Evolutionary conservation across 2,329 filamentous ascomycete genomes (phyloP).

Genomic region (Cercospora zeae-maydis): DNA sequence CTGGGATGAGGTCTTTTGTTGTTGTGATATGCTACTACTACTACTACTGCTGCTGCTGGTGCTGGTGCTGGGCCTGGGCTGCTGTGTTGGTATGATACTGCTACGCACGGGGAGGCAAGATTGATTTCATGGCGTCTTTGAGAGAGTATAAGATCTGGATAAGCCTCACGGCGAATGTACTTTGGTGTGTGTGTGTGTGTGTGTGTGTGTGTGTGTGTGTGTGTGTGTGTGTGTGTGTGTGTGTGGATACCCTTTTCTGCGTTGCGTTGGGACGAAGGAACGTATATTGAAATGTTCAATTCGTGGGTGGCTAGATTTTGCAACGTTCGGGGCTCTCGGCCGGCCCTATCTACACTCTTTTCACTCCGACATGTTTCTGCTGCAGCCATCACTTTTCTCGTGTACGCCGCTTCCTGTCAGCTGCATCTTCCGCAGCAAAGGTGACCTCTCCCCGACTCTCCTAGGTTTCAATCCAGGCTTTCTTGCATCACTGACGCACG

Average conservation of each 20-base stretch:
- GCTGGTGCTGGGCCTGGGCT: too few relatives aligned
- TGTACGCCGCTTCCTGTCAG: background rate
- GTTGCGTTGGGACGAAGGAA: background rate
- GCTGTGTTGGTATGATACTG: background rate
- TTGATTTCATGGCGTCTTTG: constrained; percentile 5
- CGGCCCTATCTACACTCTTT: background rate
- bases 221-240: too few relatives aligned
- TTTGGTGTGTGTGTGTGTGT: background rate
- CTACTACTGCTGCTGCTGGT: background rate
- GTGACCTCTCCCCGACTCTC: background rate
- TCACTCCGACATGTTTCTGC: background rate
- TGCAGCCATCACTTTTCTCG: background rate
- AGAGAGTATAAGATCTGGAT: constrained; percentile 2
- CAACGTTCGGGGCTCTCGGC: background rate
- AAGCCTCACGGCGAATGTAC: constrained; percentile 19
- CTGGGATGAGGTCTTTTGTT: constrained; percentile 12
- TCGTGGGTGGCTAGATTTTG: background rate
- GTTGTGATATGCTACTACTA: background rate
- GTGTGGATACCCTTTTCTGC: constrained; percentile 16
- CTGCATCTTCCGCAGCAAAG: background rate
- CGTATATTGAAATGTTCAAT: background rate
- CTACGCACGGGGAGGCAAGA: background rate
- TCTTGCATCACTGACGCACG: background rate
- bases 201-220: too few relatives aligned
- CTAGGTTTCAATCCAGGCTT: background rate